Evolutionary conservation across 1,284 basidiomycete species (phyloP), one percentile per base, ranked within the genome.

Genomic region (Ceratobasidium sp.): DNA sequence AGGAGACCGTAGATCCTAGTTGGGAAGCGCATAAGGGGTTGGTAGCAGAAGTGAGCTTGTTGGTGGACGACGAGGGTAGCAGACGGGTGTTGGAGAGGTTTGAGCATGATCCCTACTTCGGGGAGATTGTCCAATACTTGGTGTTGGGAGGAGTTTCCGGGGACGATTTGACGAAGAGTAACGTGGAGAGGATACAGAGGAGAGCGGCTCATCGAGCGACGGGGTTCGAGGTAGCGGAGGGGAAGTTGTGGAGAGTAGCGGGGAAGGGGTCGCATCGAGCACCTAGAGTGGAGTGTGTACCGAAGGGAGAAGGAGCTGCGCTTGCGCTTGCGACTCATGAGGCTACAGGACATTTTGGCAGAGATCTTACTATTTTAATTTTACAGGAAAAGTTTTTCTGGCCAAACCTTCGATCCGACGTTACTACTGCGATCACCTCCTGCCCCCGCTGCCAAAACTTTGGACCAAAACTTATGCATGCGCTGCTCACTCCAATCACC

Each of bases 241-340:
- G 72, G n/a, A 73, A 61, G 43, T 32, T 75, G 14, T 75, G 74
- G 74, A 21, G 57, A 34, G 48, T 71, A 0, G 50, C 14, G 1
- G 65, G 64, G 10, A 73, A 73, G 21, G 41, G 48, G 12, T 41
- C 26, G 30, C 30, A 71, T 71, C 28, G 6, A 65, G 43, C 59
- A 12, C n/a, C 74, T 1, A 21, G 67, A 10, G 53, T 77, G 0
- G 77, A 80, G 50, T 80, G 79, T 46, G 28, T 79, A 0, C 64
- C 77, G 0, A 57, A 62, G 18, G 21, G 8, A 2, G 78, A 80
- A 71, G 79, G 76, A 65, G 14, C n/a, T 2, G 48, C 60, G n/a
- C 18, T 53, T 23, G 72, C 72, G n/a, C 26, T 36, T 30, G 48
- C 32, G 16, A 41, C 52, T 1, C 71, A 73, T 36, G 55, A 69